phyloP scores from a whole-genome alignment of 2,329 filamentous ascomycete genomes.

The Ophiostoma sp. region DNA sequence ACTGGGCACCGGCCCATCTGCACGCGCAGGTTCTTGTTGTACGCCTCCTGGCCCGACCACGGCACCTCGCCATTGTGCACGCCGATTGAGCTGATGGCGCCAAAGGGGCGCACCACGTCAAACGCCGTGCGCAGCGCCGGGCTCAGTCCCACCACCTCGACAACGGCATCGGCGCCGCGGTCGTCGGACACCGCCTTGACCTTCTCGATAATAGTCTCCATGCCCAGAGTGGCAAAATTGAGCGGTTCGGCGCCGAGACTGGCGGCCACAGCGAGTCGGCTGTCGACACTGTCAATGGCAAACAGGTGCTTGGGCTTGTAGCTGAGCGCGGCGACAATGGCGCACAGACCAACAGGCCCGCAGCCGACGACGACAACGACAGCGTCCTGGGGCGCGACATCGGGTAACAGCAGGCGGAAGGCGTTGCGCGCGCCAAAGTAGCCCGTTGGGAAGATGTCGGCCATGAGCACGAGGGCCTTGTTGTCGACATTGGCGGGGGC shows the following conservation, averaged over 20 bases:
- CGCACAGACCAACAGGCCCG: conserved; percentile 79
- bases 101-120: conserved; percentile 66
- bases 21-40: conserved; percentile 65
- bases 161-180: conserved; percentile 76
- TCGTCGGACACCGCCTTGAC: conserved; percentile 48
- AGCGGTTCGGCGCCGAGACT: conserved; percentile 74
- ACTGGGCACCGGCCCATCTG: conserved; percentile 77
- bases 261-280: conserved; percentile 66
- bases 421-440: conserved; percentile 79
- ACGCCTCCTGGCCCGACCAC: conserved; percentile 60
- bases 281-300: conserved; percentile 72
- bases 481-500: conserved; percentile 67
- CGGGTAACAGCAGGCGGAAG: conserved; percentile 55
- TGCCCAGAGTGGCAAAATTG: conserved; percentile 70
- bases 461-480: conserved; percentile 76
- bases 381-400: conserved; percentile 54
- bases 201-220: conserved; percentile 51
- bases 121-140: conserved; percentile 65
- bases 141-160: conserved; percentile 70
- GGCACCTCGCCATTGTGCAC: conserved; percentile 71
- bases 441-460: conserved; percentile 84
- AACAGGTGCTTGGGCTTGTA: conserved; percentile 70
- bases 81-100: conserved; percentile 68
- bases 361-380: conserved; percentile 79
- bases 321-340: conserved; percentile 70